Conservation (phyloP, 208 protist genomes). For the Balamuthia mandrillaris region DNA sequence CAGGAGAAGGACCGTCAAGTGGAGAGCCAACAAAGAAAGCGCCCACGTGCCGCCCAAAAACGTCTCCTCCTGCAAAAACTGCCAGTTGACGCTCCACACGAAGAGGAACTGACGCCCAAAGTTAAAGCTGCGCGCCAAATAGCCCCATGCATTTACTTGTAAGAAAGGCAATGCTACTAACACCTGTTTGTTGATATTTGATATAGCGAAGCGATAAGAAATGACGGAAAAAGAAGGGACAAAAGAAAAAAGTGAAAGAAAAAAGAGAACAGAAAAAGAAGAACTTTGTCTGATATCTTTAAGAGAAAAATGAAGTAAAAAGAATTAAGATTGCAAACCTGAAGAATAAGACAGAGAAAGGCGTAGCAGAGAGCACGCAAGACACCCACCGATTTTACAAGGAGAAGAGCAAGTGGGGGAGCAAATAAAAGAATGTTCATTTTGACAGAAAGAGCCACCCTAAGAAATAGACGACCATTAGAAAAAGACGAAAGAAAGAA, state of each 20-base stretch:
- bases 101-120: slow-evolving; percentile 47
- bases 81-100: slow-evolving; percentile 68
- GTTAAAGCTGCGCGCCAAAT: slow-evolving; percentile 74
- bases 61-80: slow-evolving; percentile 65
- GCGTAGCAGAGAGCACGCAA: not conserved
- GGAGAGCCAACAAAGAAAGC: not conserved
- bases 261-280: no score
- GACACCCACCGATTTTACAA: slow-evolving; percentile 51
- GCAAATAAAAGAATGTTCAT: slow-evolving; percentile 91
- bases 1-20: not conserved
- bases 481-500: not conserved
- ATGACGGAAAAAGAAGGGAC: no score
- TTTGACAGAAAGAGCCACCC: slow-evolving; percentile 86
- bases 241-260: no score
- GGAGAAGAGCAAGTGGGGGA: slow-evolving; percentile 77
- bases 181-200: slow-evolving; percentile 43
- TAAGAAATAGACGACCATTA: slow-evolving; percentile 40
- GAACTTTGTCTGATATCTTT: not conserved
- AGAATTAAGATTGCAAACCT: not conserved
- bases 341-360: not conserved
- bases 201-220: not conserved
- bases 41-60: slow-evolving; percentile 48
- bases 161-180: slow-evolving; percentile 72
- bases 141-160: slow-evolving; percentile 42
- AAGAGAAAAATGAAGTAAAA: no score